A percentile compares a stretch with the other conserved stretches of the same genome.
These are phyloP conservation scores for Agapanthus africanus DNA, from an alignment of 106 monocot genomes.

Conservation along the genomic window DNA sequence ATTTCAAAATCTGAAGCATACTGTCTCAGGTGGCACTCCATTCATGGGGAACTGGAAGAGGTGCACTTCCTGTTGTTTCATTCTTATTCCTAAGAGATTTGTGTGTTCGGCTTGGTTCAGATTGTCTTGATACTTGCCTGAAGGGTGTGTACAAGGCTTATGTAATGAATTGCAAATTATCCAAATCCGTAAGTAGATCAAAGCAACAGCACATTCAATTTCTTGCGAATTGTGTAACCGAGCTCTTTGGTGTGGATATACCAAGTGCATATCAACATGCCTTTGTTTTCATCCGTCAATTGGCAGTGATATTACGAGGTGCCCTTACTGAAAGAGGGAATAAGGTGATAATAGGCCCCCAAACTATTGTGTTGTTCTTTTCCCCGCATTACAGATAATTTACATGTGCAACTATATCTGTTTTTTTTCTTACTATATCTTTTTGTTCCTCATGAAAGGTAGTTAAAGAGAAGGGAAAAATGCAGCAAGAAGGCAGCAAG, in stretches of 20 bases:
- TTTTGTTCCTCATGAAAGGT: constrained; percentile 11
- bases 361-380: background rate
- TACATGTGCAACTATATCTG: background rate
- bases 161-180: constrained; percentile 78
- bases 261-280: constrained; percentile 80
- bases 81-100: constrained; percentile 86
- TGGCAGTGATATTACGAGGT: constrained; percentile 63
- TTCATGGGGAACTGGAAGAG: constrained; percentile 78
- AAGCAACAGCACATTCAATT: constrained; percentile 82
- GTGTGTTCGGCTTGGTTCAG: constrained; percentile 80
- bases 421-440: background rate
- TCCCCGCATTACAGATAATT: background rate
- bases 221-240: constrained; percentile 87
- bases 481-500: constrained; percentile 35
- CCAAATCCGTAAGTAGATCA: constrained; percentile 58
- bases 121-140: constrained; percentile 84
- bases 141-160: constrained; percentile 92
- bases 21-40: constrained; percentile 67
- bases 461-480: constrained; percentile 28
- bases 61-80: constrained; percentile 78
- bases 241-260: constrained; percentile 77
- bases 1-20: background rate
- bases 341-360: constrained; percentile 32
- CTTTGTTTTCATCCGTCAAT: constrained; percentile 84
- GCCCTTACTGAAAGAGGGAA: constrained; percentile 67